Conservation (phyloP, 2,329 filamentous ascomycete genomes). For the Ophiobolus disseminans region DNA sequence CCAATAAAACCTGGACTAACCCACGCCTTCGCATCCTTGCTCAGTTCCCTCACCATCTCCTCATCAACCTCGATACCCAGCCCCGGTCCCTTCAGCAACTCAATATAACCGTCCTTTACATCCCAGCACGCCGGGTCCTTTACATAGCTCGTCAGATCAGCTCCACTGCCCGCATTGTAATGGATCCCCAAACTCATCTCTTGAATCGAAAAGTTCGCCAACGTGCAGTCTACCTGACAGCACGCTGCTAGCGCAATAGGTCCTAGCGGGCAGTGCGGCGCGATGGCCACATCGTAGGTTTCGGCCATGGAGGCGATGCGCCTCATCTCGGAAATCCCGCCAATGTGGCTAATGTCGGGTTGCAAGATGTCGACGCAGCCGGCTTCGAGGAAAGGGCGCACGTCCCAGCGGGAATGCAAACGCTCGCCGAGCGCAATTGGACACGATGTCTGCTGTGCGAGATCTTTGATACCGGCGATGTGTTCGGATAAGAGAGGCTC, state of each 20-base stretch:
- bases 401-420: conserved; percentile 75
- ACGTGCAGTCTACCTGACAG: conserved; percentile 68
- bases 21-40: conserved; percentile 69
- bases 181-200: conserved; percentile 84
- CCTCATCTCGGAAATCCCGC: conserved; percentile 74
- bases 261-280: conserved; percentile 76
- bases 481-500: conserved; percentile 76
- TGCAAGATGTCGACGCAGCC: conserved; percentile 74
- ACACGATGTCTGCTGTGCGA: conserved; percentile 63
- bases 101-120: conserved; percentile 70
- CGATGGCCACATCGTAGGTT: conserved; percentile 75
- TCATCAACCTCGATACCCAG: conserved; percentile 75
- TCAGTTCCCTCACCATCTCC: conserved; percentile 67
- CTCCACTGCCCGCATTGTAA: conserved; percentile 64
- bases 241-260: conserved; percentile 76
- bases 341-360: conserved; percentile 74
- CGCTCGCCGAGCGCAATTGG: conserved; percentile 78
- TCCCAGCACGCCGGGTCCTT: conserved; percentile 70
- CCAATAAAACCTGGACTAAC: conserved; percentile 70
- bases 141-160: conserved; percentile 66
- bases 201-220: conserved; percentile 72
- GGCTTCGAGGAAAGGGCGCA: conserved; percentile 73
- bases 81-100: conserved; percentile 65
- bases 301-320: conserved; percentile 75
- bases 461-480: conserved; percentile 67